Base-by-base conservation (phyloP, 176 grass and related monocot genomes). In the Phoenix dactylifera region DNA sequence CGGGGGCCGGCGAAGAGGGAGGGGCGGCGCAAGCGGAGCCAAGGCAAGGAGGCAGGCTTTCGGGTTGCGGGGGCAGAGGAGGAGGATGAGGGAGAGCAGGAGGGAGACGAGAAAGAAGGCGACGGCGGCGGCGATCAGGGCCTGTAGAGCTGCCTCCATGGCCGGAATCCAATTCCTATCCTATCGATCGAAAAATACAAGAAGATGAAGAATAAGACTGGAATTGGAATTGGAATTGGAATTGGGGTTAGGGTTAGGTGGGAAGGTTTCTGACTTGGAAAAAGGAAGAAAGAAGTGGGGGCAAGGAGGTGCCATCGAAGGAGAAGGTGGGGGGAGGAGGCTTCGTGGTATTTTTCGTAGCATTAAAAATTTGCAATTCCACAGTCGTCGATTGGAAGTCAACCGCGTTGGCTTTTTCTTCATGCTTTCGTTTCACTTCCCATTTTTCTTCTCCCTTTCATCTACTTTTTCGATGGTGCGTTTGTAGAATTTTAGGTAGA, bases 121-220 rank as follows among this genome's bases (percentile, higher is more conserved):
- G 0, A 17, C 74, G 6, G 54, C 62, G 55, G 81, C 55, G 24
- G 25, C 54, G 62, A 85, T 4, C 16, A 96, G 26, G 3, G 64
- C 83, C 52, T 77, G 16, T 24, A 84, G 1, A 1, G 58, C 19
- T 10, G 0, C 15, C 4, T 82, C 83, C 90, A 95, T 95, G 49
- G 72, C 51, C 19, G 22, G 58, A 17, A 7, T 44, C 7, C 35
- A 3, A 12, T 12, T 44, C 35, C 35, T 44, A 44, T 44, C 35
- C 35, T 44, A 44, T 44, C 35, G 9, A 44, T 44, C 6, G 10
- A 44, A 44, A 3, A 12, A 44, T 44, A 44, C 5, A 44, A 44
- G 35, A 12, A 10, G 9, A 39, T 1, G 35, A 39, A 39, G 35
- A 44, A 14, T 0, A 28, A 28, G 26, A 28, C 3, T 28, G 12